Conservation (phyloP, 2,329 filamentous ascomycete genomes). For the Pseudovirgaria hyperparasitica region DNA sequence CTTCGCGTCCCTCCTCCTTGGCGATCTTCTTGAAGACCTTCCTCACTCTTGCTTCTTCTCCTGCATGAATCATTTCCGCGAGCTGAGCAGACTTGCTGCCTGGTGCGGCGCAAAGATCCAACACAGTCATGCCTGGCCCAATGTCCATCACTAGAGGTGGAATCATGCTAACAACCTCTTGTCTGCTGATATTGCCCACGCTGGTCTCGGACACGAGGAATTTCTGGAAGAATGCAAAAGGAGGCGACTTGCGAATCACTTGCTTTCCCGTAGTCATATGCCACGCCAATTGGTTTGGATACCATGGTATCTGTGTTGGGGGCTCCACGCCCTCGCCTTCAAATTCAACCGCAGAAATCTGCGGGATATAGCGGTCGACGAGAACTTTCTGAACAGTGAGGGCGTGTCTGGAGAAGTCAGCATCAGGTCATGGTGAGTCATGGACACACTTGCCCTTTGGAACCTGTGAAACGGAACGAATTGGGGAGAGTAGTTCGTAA, state of each 20-base stretch:
- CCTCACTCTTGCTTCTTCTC: constrained; percentile 76
- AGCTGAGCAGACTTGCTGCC: constrained; percentile 95
- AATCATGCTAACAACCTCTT: constrained; percentile 98
- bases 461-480: constrained; percentile 95
- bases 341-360: constrained; percentile 72
- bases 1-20: constrained; percentile 45
- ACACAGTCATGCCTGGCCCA: constrained; percentile 76
- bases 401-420: constrained; percentile 53
- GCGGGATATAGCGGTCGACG: constrained; percentile 76
- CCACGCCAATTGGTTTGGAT: constrained; percentile 90
- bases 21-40: constrained; percentile 55
- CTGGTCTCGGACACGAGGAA: constrained; percentile 96
- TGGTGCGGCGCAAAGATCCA: constrained; percentile 93
- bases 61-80: constrained; percentile 83
- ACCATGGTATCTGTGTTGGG: constrained; percentile 76
- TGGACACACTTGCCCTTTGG: constrained; percentile 55
- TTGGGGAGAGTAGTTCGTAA: constrained; percentile 81
- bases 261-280: constrained; percentile 98
- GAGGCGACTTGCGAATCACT: constrained; percentile 82
- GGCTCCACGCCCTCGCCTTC: constrained; percentile 75
- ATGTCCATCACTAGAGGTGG: constrained; percentile 88
- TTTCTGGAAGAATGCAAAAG: constrained; percentile 92
- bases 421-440: constrained; percentile 1
- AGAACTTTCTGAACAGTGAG: constrained; percentile 80
- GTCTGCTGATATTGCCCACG: constrained; percentile 92